phyloP scores from a whole-genome alignment of 75 land plant genomes.

The Ceratopteris richardii region DNA sequence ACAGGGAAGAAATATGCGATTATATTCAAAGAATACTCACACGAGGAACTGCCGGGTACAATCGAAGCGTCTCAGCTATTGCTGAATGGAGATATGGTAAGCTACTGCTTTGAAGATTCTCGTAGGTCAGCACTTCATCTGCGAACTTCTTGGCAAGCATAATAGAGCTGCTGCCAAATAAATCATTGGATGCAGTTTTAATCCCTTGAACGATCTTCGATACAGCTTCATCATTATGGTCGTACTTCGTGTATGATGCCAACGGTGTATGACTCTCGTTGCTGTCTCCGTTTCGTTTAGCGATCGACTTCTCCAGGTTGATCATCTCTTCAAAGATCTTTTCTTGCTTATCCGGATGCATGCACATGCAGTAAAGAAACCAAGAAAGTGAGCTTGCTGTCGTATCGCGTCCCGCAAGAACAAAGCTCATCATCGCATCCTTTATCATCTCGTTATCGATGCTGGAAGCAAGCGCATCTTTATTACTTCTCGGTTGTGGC shows the following conservation, averaged over 20 bases:
- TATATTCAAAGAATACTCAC: no score
- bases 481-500: background rate
- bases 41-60: conserved; percentile 37
- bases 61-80: conserved; percentile 32
- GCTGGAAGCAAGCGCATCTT: background rate
- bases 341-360: conserved; percentile 19
- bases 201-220: background rate
- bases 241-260: background rate
- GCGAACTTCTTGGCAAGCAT: conserved; percentile 7
- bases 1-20: no score
- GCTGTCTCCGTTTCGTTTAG: background rate
- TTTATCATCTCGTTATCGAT: conserved; percentile 12
- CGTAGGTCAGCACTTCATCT: conserved; percentile 12
- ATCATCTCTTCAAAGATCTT: conserved; percentile 13
- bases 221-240: background rate
- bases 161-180: no score
- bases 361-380: conserved; percentile 27
- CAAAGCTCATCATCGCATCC: conserved; percentile 27
- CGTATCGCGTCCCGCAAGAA: conserved; percentile 34
- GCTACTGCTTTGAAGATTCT: conserved; percentile 11
- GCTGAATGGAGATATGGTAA: conserved; percentile 26
- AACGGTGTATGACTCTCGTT: background rate
- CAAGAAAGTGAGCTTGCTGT: conserved; percentile 31
- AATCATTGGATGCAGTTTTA: background rate
- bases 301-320: background rate